Conservation (phyloP, 2,329 filamentous ascomycete genomes). For the Colletotrichum agaves region DNA sequence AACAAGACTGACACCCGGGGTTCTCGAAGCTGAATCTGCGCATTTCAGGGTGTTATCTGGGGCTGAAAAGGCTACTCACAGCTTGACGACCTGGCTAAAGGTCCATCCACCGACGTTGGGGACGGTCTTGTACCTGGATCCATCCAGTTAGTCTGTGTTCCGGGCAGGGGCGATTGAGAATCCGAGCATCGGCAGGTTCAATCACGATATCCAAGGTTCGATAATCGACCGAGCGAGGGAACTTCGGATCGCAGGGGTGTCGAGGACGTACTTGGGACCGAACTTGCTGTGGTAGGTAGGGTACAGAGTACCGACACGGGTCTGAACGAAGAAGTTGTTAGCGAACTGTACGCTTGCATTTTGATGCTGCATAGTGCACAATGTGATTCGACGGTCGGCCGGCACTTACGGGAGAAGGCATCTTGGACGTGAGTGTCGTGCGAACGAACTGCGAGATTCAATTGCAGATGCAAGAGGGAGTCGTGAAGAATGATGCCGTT, state of each 20-base stretch:
- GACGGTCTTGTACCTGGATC: slow-evolving; percentile 67
- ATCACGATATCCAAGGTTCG: neutral
- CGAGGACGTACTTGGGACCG: slow-evolving; percentile 69
- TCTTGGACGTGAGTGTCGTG: slow-evolving; percentile 49
- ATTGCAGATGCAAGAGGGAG: slow-evolving; percentile 46
- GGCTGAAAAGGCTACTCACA: slow-evolving; percentile 58
- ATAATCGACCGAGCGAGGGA: neutral
- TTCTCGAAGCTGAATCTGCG: neutral
- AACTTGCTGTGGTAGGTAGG: slow-evolving; percentile 59
- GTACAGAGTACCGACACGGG: slow-evolving; percentile 26
- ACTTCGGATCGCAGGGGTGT: neutral
- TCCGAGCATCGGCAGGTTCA: neutral
- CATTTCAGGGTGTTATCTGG: neutral
- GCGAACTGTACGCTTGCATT: neutral
- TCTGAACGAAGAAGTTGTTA: slow-evolving; percentile 8
- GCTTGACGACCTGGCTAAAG: slow-evolving; percentile 54
- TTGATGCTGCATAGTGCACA: too few relatives aligned
- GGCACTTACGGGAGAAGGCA: slow-evolving; percentile 53
- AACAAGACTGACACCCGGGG: neutral
- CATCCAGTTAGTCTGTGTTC: slow-evolving; percentile 43
- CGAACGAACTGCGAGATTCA: slow-evolving; percentile 46
- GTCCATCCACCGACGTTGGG: slow-evolving; percentile 66
- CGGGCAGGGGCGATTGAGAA: neutral
- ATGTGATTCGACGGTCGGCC: neutral
- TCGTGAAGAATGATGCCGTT: slow-evolving; percentile 34